phyloP scores from a whole-genome alignment of 495 filamentous ascomycete genomes.

The Tuber aestivum region DNA sequence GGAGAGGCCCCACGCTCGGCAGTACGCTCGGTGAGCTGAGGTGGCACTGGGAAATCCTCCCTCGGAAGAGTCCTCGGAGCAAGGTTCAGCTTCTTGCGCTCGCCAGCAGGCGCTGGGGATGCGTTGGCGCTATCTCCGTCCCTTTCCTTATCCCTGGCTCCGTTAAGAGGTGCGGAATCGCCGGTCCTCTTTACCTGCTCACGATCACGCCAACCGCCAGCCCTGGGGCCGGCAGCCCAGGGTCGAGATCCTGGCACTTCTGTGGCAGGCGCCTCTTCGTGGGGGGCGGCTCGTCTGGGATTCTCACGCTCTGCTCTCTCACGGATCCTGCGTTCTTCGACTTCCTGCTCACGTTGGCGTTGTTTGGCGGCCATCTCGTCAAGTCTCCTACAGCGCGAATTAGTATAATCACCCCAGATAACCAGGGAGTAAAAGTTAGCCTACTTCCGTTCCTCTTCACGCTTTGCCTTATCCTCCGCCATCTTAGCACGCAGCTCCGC shows the following conservation, averaged over 20 bases:
- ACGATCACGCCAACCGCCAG: slow-evolving; percentile 37
- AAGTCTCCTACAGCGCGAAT: slow-evolving; percentile 50
- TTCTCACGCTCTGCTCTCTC: slow-evolving; percentile 45
- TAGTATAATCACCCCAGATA: slow-evolving; percentile 24
- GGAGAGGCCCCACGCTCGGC: slow-evolving; percentile 9
- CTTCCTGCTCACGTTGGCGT: slow-evolving; percentile 64
- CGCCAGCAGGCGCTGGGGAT: slow-evolving; percentile 23
- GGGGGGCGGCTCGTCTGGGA: slow-evolving; percentile 22
- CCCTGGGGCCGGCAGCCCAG: slow-evolving; percentile 11
- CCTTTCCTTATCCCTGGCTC: slow-evolving; percentile 9
- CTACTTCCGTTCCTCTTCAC: slow-evolving; percentile 75
- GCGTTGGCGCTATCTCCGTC: slow-evolving; percentile 11
- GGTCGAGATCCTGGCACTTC: slow-evolving; percentile 22
- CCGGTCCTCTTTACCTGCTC: slow-evolving; percentile 27
- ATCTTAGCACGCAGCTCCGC: slow-evolving; percentile 59
- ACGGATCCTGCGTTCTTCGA: slow-evolving; percentile 54
- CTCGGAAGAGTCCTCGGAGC: slow-evolving; percentile 31
- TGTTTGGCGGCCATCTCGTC: slow-evolving; percentile 62
- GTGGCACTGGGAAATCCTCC: slow-evolving; percentile 28
- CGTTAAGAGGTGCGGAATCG: slow-evolving; percentile 29
- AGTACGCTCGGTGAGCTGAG: slow-evolving; percentile 21
- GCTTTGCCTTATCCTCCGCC: slow-evolving; percentile 69
- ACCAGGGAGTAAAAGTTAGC: slow-evolving; percentile 39
- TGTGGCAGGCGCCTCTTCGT: slow-evolving; percentile 10
- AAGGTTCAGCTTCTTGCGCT: slow-evolving; percentile 35